phyloP scores from a whole-genome alignment of 345 rosid species.

The Odontarrhena argentea region DNA sequence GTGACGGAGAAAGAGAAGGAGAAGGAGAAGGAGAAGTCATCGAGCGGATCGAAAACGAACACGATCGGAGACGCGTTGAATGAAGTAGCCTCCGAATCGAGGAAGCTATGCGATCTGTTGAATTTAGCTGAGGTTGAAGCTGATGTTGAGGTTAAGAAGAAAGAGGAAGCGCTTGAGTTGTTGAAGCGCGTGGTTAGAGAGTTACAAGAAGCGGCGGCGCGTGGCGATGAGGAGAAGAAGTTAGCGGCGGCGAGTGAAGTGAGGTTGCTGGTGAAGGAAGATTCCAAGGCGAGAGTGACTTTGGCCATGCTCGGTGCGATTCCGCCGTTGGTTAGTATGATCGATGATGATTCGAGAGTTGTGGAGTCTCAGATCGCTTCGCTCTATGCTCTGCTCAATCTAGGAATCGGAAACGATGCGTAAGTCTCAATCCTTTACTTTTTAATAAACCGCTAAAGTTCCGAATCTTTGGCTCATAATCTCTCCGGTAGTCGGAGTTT shows the following conservation, averaged over 20 bases:
- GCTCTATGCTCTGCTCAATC: constrained; percentile 87
- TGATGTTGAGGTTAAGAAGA: constrained; percentile 65
- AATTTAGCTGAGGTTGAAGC: constrained; percentile 72
- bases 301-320: constrained; percentile 92
- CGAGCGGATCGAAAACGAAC: constrained; percentile 36
- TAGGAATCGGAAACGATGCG: constrained; percentile 89
- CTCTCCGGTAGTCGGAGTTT: too few relatives aligned
- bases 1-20: constrained; percentile 9
- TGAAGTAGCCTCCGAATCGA: constrained; percentile 48
- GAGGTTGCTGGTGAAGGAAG: constrained; percentile 75
- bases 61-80: constrained; percentile 42
- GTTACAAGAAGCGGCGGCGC: constrained; percentile 49
- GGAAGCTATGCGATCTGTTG: constrained; percentile 82
- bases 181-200: constrained; percentile 68
- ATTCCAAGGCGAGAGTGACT: constrained; percentile 66
- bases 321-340: constrained; percentile 89
- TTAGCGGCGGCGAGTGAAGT: constrained; percentile 61
- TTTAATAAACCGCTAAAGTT: too few relatives aligned
- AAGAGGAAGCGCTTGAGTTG: constrained; percentile 70
- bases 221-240: constrained; percentile 44
- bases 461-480: too few relatives aligned
- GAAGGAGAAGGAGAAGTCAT: constrained; percentile 42
- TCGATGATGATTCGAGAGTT: constrained; percentile 54
- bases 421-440: constrained; percentile 43
- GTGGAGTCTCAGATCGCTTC: constrained; percentile 64